phyloP scores from a whole-genome alignment of 331 rosid genomes.

The Ulmus americana region DNA sequence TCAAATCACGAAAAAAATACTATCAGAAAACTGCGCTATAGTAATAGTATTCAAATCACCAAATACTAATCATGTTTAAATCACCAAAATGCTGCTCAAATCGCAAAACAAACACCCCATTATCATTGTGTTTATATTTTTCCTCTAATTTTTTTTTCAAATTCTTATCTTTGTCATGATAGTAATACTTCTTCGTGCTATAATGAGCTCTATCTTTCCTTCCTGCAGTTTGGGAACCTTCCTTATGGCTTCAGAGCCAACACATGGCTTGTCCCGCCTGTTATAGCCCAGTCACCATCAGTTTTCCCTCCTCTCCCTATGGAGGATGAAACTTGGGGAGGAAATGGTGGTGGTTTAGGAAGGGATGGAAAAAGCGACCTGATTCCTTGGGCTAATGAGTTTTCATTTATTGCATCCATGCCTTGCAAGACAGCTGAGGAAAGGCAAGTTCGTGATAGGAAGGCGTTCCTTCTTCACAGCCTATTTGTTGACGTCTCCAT shows the following conservation, averaged over 20 bases:
- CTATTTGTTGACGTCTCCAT: slow-evolving; percentile 88
- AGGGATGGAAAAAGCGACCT: slow-evolving; percentile 69
- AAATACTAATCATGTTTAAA: too few relatives aligned
- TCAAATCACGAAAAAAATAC: too few relatives aligned
- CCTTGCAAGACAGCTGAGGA: slow-evolving; percentile 93
- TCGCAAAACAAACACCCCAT: too few relatives aligned
- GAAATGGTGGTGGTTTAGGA: slow-evolving; percentile 94
- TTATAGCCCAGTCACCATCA: slow-evolving; percentile 58
- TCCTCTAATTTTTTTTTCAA: not conserved
- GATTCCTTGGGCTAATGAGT: slow-evolving; percentile 84
- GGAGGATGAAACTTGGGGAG: slow-evolving; percentile 94
- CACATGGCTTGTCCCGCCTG: slow-evolving; percentile 95
- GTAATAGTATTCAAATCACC: too few relatives aligned
- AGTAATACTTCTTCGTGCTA: not conserved
- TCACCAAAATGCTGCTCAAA: too few relatives aligned
- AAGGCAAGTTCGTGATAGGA: slow-evolving; percentile 91
- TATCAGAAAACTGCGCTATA: too few relatives aligned
- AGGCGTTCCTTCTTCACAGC: slow-evolving; percentile 91
- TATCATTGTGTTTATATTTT: not conserved
- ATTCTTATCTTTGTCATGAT: not conserved
- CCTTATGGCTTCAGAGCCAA: slow-evolving; percentile 94
- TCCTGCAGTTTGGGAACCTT: slow-evolving; percentile 84
- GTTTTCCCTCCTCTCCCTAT: slow-evolving; percentile 69
- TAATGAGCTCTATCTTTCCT: slow-evolving; percentile 10
- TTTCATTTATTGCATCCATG: slow-evolving; percentile 74